Evolutionary conservation across 768 basidiomycete genomes (phyloP).

Genomic region (Chalciporus pseudorubinellus): DNA sequence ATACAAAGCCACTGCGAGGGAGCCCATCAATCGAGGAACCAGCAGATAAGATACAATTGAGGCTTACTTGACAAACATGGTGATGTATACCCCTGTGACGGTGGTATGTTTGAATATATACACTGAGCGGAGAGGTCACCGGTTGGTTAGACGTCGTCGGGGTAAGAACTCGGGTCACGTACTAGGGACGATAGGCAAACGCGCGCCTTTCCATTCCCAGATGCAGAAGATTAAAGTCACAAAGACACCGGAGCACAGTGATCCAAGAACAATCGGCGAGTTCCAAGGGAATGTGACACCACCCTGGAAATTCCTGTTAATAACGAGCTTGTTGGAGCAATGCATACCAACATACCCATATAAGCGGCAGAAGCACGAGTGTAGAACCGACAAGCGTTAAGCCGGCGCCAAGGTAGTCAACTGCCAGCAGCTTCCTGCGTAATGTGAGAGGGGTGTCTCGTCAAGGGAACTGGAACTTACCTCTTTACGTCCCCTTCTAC

Average conservation of each 20-base stretch:
- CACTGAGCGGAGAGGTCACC: slow-evolving; percentile 39
- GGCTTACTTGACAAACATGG: slow-evolving; percentile 65
- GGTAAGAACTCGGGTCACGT: slow-evolving; percentile 18
- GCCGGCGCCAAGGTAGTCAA: slow-evolving; percentile 62
- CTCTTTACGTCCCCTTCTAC: slow-evolving; percentile 58
- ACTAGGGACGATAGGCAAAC: slow-evolving; percentile 73
- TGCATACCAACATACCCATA: slow-evolving; percentile 50
- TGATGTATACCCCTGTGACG: slow-evolving; percentile 63
- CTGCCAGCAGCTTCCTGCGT: slow-evolving; percentile 55
- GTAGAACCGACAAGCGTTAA: slow-evolving; percentile 61
- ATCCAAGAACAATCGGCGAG: slow-evolving; percentile 61
- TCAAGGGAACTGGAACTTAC: slow-evolving; percentile 25
- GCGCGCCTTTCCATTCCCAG: slow-evolving; percentile 72
- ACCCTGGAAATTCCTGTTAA: slow-evolving; percentile 42
- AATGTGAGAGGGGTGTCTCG: neutral
- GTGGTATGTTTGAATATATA: slow-evolving; percentile 68
- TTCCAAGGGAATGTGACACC: slow-evolving; percentile 72
- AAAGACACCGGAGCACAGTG: slow-evolving; percentile 53
- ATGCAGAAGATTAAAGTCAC: slow-evolving; percentile 58
- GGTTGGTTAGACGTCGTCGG: neutral
- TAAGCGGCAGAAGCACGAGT: slow-evolving; percentile 65
- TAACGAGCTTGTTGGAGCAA: neutral
- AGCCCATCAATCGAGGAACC: neutral
- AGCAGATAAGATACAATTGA: neutral
- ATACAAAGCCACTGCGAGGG: slow-evolving; percentile 49